Percentiles rank a stretch among this genome's conserved stretches.
These are phyloP conservation scores for Arabidopsis suecica DNA, from an alignment of 345 rosid species.

Conservation along the genomic window DNA sequence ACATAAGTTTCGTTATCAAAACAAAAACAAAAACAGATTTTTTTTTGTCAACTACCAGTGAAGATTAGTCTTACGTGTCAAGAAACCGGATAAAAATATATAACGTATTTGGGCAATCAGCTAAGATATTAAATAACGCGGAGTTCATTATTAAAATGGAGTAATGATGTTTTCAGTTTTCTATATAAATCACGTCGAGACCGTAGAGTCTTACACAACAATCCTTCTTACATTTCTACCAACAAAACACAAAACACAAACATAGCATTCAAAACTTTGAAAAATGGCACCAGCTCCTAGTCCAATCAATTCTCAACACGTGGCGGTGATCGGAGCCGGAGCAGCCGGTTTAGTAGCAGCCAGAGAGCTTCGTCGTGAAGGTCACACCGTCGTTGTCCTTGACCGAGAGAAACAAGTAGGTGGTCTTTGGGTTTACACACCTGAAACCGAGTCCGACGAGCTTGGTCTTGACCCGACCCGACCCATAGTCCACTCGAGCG, in stretches of 20 bases:
- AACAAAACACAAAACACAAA: not conserved
- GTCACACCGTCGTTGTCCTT: conserved; percentile 68
- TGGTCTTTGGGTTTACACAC: conserved; percentile 80
- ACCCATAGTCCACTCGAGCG: conserved; percentile 61
- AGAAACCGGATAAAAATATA: not conserved
- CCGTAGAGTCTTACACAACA: not conserved
- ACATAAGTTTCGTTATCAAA: not conserved
- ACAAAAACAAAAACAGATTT: too few relatives aligned
- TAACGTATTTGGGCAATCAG: not conserved
- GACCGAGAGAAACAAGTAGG: conserved; percentile 67
- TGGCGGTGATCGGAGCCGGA: conserved; percentile 89
- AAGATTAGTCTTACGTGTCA: not conserved
- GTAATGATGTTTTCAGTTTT: not conserved
- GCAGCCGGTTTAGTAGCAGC: conserved; percentile 77
- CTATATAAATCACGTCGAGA: not conserved
- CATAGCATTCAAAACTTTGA: not conserved
- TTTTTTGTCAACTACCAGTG: not conserved
- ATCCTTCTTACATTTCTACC: not conserved
- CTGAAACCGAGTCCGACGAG: conserved; percentile 65
- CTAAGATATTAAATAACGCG: not conserved
- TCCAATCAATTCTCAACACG: conserved; percentile 43
- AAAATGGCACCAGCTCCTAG: conserved; percentile 36
- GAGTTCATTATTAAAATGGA: not conserved
- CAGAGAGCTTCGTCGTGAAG: conserved; percentile 72
- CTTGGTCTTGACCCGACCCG: conserved; percentile 63